A percentile compares a stretch with the other conserved stretches of the same genome.
Evolutionary conservation across 129 eudicot species (phyloP).

Genomic region (Oenanthe sinensis): DNA sequence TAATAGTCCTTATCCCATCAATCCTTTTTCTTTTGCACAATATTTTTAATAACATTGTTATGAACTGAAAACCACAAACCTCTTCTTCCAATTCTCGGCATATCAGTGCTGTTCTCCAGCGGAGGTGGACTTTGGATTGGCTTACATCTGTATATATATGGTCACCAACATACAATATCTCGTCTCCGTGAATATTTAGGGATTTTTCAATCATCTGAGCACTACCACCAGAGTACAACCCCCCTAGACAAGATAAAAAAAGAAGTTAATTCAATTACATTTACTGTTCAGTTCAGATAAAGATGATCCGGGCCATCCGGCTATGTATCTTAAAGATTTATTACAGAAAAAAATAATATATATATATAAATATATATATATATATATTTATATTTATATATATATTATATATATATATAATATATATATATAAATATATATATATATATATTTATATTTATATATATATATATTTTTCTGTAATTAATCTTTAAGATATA

Average conservation of each 20-base stretch:
- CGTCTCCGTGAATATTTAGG: conserved; percentile 83
- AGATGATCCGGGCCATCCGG: not conserved
- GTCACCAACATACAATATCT: conserved; percentile 92
- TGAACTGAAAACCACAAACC: conserved; percentile 27
- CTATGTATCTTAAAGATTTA: not conserved
- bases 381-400: no score
- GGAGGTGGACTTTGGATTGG: conserved; percentile 82
- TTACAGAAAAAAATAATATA: not conserved
- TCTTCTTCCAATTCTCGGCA: conserved; percentile 94
- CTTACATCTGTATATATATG: conserved; percentile 96
- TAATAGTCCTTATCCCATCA: not conserved
- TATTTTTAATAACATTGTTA: not conserved
- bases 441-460: no score
- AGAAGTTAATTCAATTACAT: conserved; percentile 4
- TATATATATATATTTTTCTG: no score
- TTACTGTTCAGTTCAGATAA: not conserved
- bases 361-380: no score
- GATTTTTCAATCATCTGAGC: conserved; percentile 96
- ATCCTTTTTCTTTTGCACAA: not conserved
- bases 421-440: no score
- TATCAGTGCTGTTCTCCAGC: conserved; percentile 94
- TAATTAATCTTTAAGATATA: no score
- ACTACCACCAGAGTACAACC: conserved; percentile 93
- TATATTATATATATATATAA: no score
- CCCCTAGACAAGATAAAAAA: conserved; percentile 41